A percentile compares a stretch with the other conserved stretches of the same genome.
Conservation (phyloP, 2,329 filamentous ascomycete species). For the Paecilomyces formosus region DNA sequence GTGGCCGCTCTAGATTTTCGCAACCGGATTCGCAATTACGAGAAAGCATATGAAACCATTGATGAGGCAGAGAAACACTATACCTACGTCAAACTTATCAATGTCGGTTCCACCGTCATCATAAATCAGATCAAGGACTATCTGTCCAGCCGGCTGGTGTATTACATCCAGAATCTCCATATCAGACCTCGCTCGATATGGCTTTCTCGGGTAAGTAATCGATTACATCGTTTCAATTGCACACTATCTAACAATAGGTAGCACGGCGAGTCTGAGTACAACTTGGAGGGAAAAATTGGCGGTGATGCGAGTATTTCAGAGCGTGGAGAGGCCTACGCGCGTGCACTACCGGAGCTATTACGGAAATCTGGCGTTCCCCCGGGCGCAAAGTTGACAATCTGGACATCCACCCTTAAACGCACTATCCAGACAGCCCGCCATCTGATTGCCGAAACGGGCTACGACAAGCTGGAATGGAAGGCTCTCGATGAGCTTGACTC, state of each 20-base stretch:
- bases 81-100: constrained; percentile 95
- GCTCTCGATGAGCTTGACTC: constrained; percentile 95
- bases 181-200: constrained; percentile 95
- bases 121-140: constrained; percentile 98
- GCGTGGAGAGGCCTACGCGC: constrained; percentile 80
- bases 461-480: constrained; percentile 97
- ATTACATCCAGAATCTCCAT: constrained; percentile 97
- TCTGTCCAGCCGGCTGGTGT: constrained; percentile 89
- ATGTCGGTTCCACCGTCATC: constrained; percentile 91
- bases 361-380: constrained; percentile 73
- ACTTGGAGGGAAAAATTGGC: constrained; percentile 83
- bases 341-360: constrained; percentile 75
- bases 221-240: not conserved
- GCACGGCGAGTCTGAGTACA: constrained; percentile 94
- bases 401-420: constrained; percentile 69
- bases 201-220: constrained; percentile 72
- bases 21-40: constrained; percentile 91
- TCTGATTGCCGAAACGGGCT: constrained; percentile 60
- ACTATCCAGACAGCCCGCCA: constrained; percentile 88
- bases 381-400: constrained; percentile 58
- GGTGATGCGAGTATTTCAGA: constrained; percentile 82
- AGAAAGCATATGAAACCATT: constrained; percentile 92
- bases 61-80: constrained; percentile 80
- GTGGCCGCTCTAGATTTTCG: constrained; percentile 84
- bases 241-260: constrained; percentile 30